Percentiles rank a stretch among this genome's conserved stretches.
Conservation (phyloP, 2,329 filamentous ascomycete species). For the Calonectria leucothoes region DNA sequence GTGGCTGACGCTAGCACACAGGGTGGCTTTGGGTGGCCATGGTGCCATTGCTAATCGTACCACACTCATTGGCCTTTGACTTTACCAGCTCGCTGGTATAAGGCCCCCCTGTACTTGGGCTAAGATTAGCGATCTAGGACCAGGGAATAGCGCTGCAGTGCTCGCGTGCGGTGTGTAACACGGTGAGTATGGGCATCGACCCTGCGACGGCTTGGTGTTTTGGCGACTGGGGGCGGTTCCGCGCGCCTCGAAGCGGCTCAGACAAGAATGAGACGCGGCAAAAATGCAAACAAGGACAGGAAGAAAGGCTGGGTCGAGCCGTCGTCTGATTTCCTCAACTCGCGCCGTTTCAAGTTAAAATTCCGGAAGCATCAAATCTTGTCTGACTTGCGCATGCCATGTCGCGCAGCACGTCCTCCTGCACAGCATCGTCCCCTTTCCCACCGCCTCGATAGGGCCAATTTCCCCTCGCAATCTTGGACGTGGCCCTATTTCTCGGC, state of each 20-base stretch:
- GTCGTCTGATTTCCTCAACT: background rate
- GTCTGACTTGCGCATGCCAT: background rate
- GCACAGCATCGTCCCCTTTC: background rate
- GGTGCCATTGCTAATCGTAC: slow-evolving; percentile 11
- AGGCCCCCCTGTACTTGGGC: background rate
- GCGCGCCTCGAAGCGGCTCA: background rate
- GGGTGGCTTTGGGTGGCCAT: background rate
- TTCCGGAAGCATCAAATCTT: background rate
- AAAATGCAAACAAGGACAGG: no score
- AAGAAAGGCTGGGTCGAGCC: background rate
- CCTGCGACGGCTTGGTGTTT: background rate
- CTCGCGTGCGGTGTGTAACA: background rate
- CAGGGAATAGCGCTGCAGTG: background rate
- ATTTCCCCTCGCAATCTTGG: background rate
- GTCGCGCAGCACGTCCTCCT: background rate
- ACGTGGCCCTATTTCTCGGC: slow-evolving; percentile 1
- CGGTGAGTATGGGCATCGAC: background rate
- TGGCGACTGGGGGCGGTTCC: background rate
- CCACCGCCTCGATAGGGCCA: background rate
- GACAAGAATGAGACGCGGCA: background rate
- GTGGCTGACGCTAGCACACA: background rate
- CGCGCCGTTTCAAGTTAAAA: slow-evolving; percentile 5
- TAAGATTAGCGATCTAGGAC: slow-evolving; percentile 7
- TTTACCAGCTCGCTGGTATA: background rate
- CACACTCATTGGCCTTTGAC: slow-evolving; percentile 2